A percentile compares a stretch with the other conserved stretches of the same genome.
phyloP scores from a whole-genome alignment of 1,284 basidiomycete species.

The Rhodotorula sp. region DNA sequence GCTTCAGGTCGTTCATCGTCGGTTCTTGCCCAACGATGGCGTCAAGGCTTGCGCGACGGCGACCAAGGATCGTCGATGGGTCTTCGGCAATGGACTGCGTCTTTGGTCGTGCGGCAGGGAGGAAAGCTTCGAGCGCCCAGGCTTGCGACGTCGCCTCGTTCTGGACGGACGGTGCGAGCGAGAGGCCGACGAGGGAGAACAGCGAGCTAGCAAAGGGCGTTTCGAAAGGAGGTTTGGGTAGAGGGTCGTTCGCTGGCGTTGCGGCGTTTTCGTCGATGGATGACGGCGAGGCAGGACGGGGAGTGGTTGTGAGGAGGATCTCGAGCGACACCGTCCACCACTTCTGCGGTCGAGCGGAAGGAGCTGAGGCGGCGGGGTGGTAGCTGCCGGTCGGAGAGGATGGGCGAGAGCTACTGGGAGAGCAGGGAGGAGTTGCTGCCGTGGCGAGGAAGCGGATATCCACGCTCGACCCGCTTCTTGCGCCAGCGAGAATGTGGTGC shows the following conservation, averaged over 20 bases:
- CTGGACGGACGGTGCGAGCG: neutral
- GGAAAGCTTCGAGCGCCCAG: constrained; percentile 29
- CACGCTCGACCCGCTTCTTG: constrained; percentile 72
- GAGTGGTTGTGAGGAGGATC: constrained; percentile 20
- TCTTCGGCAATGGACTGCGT: constrained; percentile 17
- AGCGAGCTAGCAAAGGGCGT: constrained; percentile 22
- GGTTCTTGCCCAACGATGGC: constrained; percentile 42
- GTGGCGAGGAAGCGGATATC: constrained; percentile 79
- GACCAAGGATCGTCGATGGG: constrained; percentile 44
- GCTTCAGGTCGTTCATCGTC: constrained; percentile 58
- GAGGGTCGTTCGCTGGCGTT: constrained; percentile 43
- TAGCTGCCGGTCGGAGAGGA: neutral
- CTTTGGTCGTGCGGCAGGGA: constrained; percentile 26
- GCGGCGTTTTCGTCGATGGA: constrained; percentile 51
- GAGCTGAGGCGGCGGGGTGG: constrained; percentile 39
- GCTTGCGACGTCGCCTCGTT: constrained; percentile 7
- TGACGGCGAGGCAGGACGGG: constrained; percentile 54
- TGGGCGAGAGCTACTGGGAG: neutral
- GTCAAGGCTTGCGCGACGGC: constrained; percentile 49
- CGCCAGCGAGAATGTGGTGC: constrained; percentile 72
- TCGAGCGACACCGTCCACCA: constrained; percentile 40
- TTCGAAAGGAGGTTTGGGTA: constrained; percentile 25
- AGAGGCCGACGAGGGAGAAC: constrained; percentile 24
- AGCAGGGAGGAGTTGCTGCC: constrained; percentile 37
- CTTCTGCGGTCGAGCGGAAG: constrained; percentile 39